Evolutionary conservation across 2,329 filamentous ascomycete genomes (phyloP), one percentile per base, ranked within the genome.

Genomic region (Simplicillium aogashimaense): DNA sequence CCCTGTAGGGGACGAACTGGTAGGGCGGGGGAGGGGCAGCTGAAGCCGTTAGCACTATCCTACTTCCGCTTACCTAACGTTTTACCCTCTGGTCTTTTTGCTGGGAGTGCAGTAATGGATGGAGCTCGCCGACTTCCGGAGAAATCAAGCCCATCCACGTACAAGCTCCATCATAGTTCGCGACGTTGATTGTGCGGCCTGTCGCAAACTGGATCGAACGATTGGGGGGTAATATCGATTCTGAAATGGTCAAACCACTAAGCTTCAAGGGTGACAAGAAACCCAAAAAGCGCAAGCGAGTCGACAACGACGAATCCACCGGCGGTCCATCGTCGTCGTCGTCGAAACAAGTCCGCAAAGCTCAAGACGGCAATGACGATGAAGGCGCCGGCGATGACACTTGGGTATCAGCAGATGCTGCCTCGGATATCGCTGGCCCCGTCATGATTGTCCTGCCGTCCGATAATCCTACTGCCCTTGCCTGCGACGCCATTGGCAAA

Each of bases 191-290:
- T 25, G 20, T 9, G 5, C 20, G 20, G 20, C 20, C 20, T 9
- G 9, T 25, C 20, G 20, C 20, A 25, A 25, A 9, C 20, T 9
- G 20, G 20, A 25, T 25, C 20, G 5, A 9, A 5, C 9, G 20
- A 25, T 25, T 25, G 20, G 20, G 20, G 9, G 9, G 9, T 25
- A 25, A 9, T 25, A 25, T 25, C 20, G 20, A 5, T 25, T 25
- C 9, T 9, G 64, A 48, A 45, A 92, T 92, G 85, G 82, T 94
- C 51, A 95, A 94, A 60, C 81, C 90, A 36, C 76, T 98, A 43
- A 72, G 79, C 37, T 98, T 98, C 73, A 98, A 98, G 66, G 92
- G 92, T 70, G 92, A 98, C 66, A 95, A 94, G 64, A 92, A 92
- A 66, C 67, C 77, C 44, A 95, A 92, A 64, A 95, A 95, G 71